A percentile compares a stretch with the other conserved stretches of the same genome.
These are phyloP conservation scores for Salvia miltiorrhiza DNA, from an alignment of 257 asterid genomes.

Conservation along the genomic window DNA sequence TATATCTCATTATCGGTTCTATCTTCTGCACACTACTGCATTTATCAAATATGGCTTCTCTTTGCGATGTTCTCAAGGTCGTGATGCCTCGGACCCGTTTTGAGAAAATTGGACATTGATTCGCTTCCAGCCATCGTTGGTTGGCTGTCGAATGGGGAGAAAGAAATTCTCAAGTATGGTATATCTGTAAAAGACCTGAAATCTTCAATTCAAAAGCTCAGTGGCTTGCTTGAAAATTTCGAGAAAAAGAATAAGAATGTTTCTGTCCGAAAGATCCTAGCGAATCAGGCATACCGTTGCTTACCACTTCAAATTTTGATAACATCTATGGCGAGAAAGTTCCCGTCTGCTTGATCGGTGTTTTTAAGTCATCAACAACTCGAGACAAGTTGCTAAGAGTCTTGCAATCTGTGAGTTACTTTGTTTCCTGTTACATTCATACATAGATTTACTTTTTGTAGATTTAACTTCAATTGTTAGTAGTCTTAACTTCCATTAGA, in stretches of 20 bases:
- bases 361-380: conserved; percentile 59
- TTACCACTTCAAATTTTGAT: conserved; percentile 61
- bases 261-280: conserved; percentile 32
- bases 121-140: conserved; percentile 88
- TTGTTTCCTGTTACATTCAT: neutral
- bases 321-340: conserved; percentile 59
- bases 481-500: neutral
- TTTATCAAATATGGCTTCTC: too few species aligned
- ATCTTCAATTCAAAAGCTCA: conserved; percentile 69
- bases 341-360: conserved; percentile 88
- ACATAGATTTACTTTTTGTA: too few species aligned
- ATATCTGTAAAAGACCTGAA: conserved; percentile 70
- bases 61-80: conserved; percentile 69
- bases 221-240: conserved; percentile 65
- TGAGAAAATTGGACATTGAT: conserved; percentile 54
- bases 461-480: too few species aligned
- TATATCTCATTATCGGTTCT: too few species aligned
- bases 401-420: conserved; percentile 56
- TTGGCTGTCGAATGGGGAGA: conserved; percentile 85
- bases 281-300: conserved; percentile 54
- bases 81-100: conserved; percentile 53
- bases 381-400: conserved; percentile 59
- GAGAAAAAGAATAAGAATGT: conserved; percentile 71
- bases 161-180: conserved; percentile 57
- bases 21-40: too few species aligned